phyloP scores from a whole-genome alignment of 116 monocot species.

The Zostera marina region DNA sequence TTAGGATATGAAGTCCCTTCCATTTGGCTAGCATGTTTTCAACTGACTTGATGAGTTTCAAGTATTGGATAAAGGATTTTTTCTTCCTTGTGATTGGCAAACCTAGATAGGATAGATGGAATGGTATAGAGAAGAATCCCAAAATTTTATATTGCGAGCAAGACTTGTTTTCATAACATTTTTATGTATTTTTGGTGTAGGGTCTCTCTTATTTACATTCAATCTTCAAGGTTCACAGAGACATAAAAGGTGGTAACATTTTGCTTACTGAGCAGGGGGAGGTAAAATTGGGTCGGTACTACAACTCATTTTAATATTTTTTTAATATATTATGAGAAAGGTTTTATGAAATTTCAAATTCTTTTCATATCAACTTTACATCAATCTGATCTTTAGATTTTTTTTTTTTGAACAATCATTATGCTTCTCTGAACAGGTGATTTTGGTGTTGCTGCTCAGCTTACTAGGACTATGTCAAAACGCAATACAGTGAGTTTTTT shows the following conservation, averaged over 20 bases:
- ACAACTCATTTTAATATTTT: not conserved
- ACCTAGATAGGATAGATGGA: too few species aligned
- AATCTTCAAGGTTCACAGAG: slow-evolving; percentile 99
- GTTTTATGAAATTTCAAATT: not conserved
- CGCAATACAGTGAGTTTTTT: slow-evolving; percentile 86
- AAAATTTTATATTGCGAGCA: too few species aligned
- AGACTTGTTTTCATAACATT: not conserved
- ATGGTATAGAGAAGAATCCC: too few species aligned
- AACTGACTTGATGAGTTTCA: too few species aligned
- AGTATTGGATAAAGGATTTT: too few species aligned
- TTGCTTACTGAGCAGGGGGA: slow-evolving; percentile 98
- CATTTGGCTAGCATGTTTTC: too few species aligned
- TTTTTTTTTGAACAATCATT: not conserved
- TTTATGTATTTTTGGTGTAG: slow-evolving; percentile 24
- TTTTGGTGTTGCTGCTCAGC: slow-evolving; percentile 99
- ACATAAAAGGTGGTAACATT: slow-evolving; percentile 99
- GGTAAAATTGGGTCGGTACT: slow-evolving; percentile 90
- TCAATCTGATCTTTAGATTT: not conserved
- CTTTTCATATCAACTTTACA: not conserved
- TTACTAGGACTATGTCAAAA: slow-evolving; percentile 99
- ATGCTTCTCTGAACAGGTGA: slow-evolving; percentile 48
- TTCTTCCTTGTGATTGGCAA: too few species aligned
- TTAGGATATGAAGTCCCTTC: too few species aligned
- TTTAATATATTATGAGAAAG: not conserved
- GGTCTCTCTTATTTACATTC: slow-evolving; percentile 98